Evolutionary conservation across 83 land plant species (phyloP).

Genomic region (Isoetes engelmannii): DNA sequence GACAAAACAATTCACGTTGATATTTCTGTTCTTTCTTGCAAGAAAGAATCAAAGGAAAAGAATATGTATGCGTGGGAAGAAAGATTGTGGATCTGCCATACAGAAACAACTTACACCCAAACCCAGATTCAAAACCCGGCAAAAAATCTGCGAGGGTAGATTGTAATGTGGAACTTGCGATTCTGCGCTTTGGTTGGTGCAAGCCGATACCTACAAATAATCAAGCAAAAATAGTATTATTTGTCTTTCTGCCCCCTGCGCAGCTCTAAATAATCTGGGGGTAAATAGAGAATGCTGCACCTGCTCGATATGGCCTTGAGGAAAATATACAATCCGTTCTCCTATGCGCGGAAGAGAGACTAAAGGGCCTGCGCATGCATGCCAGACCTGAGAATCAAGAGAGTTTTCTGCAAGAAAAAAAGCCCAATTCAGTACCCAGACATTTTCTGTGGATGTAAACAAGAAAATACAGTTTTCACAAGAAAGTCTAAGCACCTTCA

Average conservation of each 20-base stretch:
- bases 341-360: constrained; percentile 50
- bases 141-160: constrained; percentile 62
- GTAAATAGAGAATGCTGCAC: no score
- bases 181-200: constrained; percentile 18
- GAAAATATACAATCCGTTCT: constrained; percentile 57
- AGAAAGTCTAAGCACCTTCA: no score
- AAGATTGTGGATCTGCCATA: neutral
- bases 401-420: no score
- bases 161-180: constrained; percentile 25
- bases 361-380: constrained; percentile 69
- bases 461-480: no score
- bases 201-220: constrained; percentile 25
- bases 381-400: constrained; percentile 27
- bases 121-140: constrained; percentile 60
- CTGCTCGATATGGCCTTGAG: constrained; percentile 70
- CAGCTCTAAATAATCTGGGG: no score
- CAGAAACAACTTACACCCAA: constrained; percentile 44
- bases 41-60: neutral
- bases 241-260: no score
- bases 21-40: constrained; percentile 5
- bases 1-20: constrained; percentile 11
- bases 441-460: no score
- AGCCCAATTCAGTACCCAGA: no score
- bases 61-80: neutral
- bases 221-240: no score